These are phyloP conservation scores for Crepidotus variabilis DNA, from an alignment of 768 basidiomycete species.

Conservation along the genomic window DNA sequence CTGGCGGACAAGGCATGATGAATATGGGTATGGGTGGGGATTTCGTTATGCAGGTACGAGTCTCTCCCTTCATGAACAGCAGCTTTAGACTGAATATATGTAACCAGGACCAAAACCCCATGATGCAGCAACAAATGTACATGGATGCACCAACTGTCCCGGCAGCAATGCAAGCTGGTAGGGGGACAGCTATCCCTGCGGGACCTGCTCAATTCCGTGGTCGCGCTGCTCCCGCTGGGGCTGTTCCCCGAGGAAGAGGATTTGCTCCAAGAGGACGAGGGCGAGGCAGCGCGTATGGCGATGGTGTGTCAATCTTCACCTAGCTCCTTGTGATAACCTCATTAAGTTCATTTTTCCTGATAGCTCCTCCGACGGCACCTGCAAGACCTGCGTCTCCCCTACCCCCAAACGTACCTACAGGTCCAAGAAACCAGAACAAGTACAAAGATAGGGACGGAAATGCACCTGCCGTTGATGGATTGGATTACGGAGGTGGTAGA, in stretches of 20 bases:
- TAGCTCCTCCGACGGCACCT: constrained; percentile 44
- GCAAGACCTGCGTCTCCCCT: constrained; percentile 80
- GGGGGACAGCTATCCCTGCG: constrained; percentile 26
- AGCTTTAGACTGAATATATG: constrained; percentile 11
- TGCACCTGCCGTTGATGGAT: constrained; percentile 81
- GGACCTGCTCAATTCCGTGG: constrained; percentile 25
- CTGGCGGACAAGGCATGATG: constrained; percentile 54
- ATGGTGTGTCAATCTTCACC: constrained; percentile 26
- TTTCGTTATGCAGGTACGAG: constrained; percentile 70
- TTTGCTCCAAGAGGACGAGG: constrained; percentile 39
- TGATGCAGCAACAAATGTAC: constrained; percentile 71
- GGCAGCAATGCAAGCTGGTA: constrained; percentile 42
- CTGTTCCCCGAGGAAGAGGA: constrained; percentile 37
- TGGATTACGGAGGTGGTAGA: constrained; percentile 64
- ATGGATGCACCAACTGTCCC: constrained; percentile 49
- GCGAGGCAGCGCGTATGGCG: constrained; percentile 37
- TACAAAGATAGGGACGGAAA: constrained; percentile 88
- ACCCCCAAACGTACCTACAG: constrained; percentile 84
- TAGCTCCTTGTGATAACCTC: constrained; percentile 4
- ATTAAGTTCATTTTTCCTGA: neutral
- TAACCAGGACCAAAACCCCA: constrained; percentile 50
- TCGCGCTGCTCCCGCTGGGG: constrained; percentile 30
- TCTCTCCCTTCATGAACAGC: constrained; percentile 18
- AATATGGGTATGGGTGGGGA: constrained; percentile 69
- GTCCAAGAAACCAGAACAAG: constrained; percentile 84